Base-by-base conservation (phyloP, 2,329 filamentous ascomycete genomes). In the Ophiostoma sp. region DNA sequence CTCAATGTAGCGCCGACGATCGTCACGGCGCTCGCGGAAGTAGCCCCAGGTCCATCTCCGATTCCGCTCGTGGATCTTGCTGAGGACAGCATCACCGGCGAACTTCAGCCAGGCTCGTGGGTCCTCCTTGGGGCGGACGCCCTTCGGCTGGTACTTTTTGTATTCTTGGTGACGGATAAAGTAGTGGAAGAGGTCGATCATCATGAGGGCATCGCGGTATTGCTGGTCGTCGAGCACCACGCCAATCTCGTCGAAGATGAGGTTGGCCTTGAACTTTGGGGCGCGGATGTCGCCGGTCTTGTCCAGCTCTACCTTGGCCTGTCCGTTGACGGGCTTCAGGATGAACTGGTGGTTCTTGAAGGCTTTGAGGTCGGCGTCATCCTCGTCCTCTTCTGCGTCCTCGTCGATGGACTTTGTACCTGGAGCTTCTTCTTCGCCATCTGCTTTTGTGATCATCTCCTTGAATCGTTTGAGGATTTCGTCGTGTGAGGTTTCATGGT, bases 151-250 rank as follows among this genome's bases (percentile, higher is more conserved):
- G 69, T 93, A 83, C 74, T 90, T 94, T 76, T 96, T 96, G 81
- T 98, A 97, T 77, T 99, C 94, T 77, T 98, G 95, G 73, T 99
- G 95, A 44, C 94, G 89, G 73, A 97, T 91, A 77, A 98, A 99
- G 79, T 97, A 98, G 78, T 99, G 95, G 81, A 99, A 99, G 2
- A 98, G 83, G 76, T 99, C 95, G 1, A 98, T 91, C 82, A 99
- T 91, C 95, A 99, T 99, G 69, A 99, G 81, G 5, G 90, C 92
- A 79, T 99, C 95, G 42, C 96, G 90, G 76, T 99, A 99, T 77
- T 99, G 95, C 72, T 97, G 87, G 72, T 99, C 94, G 73, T 99
- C 96, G 44, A 99, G 84, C n/a, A 98, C 91, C 72, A 99, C 89
- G 66, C 96, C 95, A 69, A 99, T 93, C 76, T 99, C 96, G 75